A percentile compares a stretch with the other conserved stretches of the same genome.
Conservation (phyloP, 805 yeast genomes). For the Wickerhamomyces subpelliculosus region DNA sequence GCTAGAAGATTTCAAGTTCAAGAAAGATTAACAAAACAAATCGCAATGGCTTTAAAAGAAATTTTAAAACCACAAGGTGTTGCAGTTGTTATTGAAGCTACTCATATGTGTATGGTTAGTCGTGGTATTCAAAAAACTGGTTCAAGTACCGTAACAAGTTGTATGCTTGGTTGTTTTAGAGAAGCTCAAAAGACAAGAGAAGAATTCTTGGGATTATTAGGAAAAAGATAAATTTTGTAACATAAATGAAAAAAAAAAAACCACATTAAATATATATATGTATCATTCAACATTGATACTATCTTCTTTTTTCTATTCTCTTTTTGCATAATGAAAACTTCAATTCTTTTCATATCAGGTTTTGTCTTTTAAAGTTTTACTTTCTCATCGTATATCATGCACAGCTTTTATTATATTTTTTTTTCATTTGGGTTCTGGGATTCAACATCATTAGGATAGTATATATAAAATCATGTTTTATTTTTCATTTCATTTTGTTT, state of each 20-base stretch:
- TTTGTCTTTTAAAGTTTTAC: not conserved
- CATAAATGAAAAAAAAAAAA: too few species aligned
- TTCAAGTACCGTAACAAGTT: conserved; percentile 86
- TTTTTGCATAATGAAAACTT: not conserved
- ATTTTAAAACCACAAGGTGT: conserved; percentile 93
- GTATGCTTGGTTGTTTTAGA: conserved; percentile 96
- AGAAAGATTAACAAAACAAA: conserved; percentile 93
- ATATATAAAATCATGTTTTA: too few species aligned
- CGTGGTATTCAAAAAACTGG: conserved; percentile 97
- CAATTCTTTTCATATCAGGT: not conserved
- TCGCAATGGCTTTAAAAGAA: conserved; percentile 91
- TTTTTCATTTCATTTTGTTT: too few species aligned
- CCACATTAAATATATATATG: too few species aligned
- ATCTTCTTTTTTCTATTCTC: too few species aligned
- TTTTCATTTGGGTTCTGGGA: conserved; percentile 1
- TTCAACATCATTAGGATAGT: conserved; percentile 2
- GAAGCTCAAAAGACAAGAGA: conserved; percentile 93
- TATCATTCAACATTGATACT: conserved; percentile 1
- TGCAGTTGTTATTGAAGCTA: conserved; percentile 96
- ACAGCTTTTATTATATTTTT: not conserved
- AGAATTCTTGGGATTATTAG: conserved; percentile 80
- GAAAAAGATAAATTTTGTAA: conserved; percentile 48
- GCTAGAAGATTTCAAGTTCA: conserved; percentile 96
- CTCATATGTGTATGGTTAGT: conserved; percentile 99
- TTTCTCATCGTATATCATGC: not conserved